Evolutionary conservation across 2,329 filamentous ascomycete species (phyloP), one percentile per base, ranked within the genome.

Genomic region (Venturia pyrina): DNA sequence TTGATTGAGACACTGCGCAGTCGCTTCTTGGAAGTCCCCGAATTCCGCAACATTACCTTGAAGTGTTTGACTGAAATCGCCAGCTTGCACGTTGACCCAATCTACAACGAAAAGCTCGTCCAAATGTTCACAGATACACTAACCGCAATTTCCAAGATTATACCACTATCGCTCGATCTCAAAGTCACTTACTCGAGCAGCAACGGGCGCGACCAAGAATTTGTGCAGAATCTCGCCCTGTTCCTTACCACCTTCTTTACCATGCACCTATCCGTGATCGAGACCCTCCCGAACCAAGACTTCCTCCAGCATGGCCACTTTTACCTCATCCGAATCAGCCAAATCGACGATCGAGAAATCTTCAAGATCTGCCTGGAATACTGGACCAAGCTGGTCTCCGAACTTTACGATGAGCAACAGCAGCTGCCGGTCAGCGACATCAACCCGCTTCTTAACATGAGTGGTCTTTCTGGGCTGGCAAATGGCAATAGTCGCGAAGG

Each of bases 351-450:
- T 74, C 89, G 95, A 65, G 95, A 99, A 77, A 96, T 99, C 69
- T 99, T 99, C 86, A 99, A 99, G 83, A 99, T 99, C 73, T 96
- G 91, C 75, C 82, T 99, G 68, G 96, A 99, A 76, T 99, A 99
- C 80, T 99, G 95, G 95, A 95, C 96, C 46, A 98, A 97, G 79
- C 84, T 98, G 63, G 96, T 99, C 7, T 93, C 96, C 73, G 95
- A 98, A 78, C 85, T 99, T 28, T 99, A 98, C 75, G 95, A 99
- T 75, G 95, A 99, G 81, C 97, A 98, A 93, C 95, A 99, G 78
- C 86, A 92, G 69, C 86, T 98, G 3, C 96, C 95, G 8, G 90
- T 98, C 70, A 92, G 90, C 64, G 95, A 99, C 72, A 82, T 95
- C 72, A 97, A 96, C 75, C 92, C 95, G 13, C 83, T 99, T 21